Evolutionary conservation across 768 basidiomycete species (phyloP).

Genomic region (Hygrophoropsis aurantiaca): DNA sequence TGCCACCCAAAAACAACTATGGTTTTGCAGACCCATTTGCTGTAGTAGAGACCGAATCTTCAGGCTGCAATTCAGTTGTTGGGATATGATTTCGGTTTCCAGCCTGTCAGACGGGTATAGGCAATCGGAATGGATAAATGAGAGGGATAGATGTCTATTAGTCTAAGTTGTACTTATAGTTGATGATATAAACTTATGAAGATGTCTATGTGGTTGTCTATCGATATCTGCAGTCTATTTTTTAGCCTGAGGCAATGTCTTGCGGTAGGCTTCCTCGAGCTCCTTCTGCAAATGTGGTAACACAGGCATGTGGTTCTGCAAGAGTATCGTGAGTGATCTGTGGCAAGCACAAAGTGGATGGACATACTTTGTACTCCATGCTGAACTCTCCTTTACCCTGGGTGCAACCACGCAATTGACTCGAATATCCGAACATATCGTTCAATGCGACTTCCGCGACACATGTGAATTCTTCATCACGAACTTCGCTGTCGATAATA

Average conservation of each 20-base stretch:
- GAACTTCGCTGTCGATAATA: constrained; percentile 93
- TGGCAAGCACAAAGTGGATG: constrained; percentile 1
- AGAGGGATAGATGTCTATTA: no score
- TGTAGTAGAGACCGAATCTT: no score
- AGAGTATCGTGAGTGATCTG: constrained; percentile 2
- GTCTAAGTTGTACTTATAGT: no score
- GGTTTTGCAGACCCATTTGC: no score
- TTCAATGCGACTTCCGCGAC: constrained; percentile 91
- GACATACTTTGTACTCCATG: constrained; percentile 73
- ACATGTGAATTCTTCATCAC: constrained; percentile 95
- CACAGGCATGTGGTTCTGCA: constrained; percentile 77
- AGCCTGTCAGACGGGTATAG: no score
- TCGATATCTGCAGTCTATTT: no score
- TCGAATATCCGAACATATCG: constrained; percentile 99
- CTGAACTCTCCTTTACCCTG: constrained; percentile 95
- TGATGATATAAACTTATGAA: no score
- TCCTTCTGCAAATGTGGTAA: constrained; percentile 86
- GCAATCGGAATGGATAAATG: no score
- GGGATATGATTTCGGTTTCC: no score
- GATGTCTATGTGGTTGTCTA: no score
- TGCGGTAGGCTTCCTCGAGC: constrained; percentile 82
- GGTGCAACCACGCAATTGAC: constrained; percentile 87
- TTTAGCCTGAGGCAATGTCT: constrained; percentile 68
- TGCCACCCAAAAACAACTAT: no score
- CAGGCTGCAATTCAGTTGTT: no score